Evolutionary conservation across 345 rosid genomes (phyloP).

Genomic region (Corchorus capsularis): DNA sequence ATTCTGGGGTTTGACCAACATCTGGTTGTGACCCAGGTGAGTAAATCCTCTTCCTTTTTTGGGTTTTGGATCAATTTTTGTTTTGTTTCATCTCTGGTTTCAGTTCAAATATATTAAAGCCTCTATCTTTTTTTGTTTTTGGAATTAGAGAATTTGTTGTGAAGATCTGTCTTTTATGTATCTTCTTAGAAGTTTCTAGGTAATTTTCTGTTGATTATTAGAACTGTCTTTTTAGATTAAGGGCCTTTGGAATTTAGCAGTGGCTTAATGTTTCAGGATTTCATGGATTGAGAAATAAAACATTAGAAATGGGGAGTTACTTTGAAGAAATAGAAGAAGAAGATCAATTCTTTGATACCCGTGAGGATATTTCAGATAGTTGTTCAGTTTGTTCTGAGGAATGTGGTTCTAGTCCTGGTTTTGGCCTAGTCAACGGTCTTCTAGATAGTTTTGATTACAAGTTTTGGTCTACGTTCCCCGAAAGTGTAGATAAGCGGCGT

Average conservation of each 20-base stretch:
- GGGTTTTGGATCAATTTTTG: neutral
- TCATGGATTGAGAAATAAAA: conserved; percentile 8
- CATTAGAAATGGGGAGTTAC: neutral
- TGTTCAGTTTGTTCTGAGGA: conserved; percentile 16
- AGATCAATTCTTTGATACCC: conserved; percentile 15
- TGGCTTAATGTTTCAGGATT: conserved; percentile 15
- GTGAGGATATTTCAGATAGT: conserved; percentile 14
- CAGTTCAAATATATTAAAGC: neutral
- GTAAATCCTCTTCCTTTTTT: neutral
- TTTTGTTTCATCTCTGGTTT: neutral
- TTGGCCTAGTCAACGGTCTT: neutral
- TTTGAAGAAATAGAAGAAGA: conserved; percentile 21
- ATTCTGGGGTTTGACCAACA: conserved; percentile 7
- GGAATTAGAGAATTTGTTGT: neutral
- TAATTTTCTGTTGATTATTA: neutral
- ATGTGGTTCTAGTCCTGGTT: conserved; percentile 11
- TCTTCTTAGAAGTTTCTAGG: neutral
- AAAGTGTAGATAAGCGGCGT: conserved; percentile 47
- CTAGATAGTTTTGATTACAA: conserved; percentile 15
- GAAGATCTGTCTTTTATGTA: neutral
- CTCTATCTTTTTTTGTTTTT: neutral
- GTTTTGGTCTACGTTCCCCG: conserved; percentile 16
- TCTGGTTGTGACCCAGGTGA: conserved; percentile 20
- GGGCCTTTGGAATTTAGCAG: neutral
- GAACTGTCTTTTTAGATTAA: neutral